Evolutionary conservation across 495 filamentous ascomycete genomes (phyloP).

Genomic region (Aspergillus funiculosus): DNA sequence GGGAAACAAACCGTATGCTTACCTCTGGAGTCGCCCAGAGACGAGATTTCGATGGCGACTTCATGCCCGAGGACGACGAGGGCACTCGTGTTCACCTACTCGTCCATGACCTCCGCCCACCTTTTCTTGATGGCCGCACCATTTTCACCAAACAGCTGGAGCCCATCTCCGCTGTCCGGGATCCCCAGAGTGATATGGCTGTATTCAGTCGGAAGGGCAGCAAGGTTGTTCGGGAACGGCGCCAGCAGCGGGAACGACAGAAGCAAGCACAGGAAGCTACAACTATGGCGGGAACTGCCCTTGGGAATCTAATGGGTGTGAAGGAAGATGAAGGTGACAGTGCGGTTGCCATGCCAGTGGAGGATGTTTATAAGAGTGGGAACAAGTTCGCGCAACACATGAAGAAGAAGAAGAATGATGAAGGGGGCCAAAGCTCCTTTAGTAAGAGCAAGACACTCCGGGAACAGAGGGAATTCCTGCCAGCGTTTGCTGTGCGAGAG

Average conservation of each 20-base stretch:
- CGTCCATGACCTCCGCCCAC: constrained; percentile 89
- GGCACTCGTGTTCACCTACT: constrained; percentile 84
- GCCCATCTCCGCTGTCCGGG: constrained; percentile 85
- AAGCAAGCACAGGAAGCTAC: constrained; percentile 95
- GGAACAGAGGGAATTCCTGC: constrained; percentile 91
- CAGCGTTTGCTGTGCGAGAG: constrained; percentile 94
- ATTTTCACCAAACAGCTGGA: constrained; percentile 98
- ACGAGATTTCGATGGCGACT: constrained; percentile 70
- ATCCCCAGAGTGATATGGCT: constrained; percentile 98
- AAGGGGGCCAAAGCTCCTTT: constrained; percentile 79
- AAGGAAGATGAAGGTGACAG: constrained; percentile 93
- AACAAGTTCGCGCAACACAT: constrained; percentile 89
- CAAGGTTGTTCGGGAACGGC: constrained; percentile 80
- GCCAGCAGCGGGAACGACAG: constrained; percentile 88
- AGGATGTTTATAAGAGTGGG: constrained; percentile 59
- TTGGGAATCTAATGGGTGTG: constrained; percentile 91
- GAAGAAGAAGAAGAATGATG: constrained; percentile 86
- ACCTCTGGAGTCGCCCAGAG: constrained; percentile 92
- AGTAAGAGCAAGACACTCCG: constrained; percentile 84
- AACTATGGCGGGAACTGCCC: constrained; percentile 81
- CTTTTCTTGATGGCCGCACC: constrained; percentile 89
- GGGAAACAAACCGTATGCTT: constrained; percentile 98
- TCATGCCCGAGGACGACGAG: constrained; percentile 88
- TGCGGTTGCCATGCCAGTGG: constrained; percentile 67
- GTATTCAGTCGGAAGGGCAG: constrained; percentile 97